Evolutionary conservation across 1,284 basidiomycete species (phyloP), one percentile per base, ranked within the genome.

Genomic region (Ustilago trichophora): DNA sequence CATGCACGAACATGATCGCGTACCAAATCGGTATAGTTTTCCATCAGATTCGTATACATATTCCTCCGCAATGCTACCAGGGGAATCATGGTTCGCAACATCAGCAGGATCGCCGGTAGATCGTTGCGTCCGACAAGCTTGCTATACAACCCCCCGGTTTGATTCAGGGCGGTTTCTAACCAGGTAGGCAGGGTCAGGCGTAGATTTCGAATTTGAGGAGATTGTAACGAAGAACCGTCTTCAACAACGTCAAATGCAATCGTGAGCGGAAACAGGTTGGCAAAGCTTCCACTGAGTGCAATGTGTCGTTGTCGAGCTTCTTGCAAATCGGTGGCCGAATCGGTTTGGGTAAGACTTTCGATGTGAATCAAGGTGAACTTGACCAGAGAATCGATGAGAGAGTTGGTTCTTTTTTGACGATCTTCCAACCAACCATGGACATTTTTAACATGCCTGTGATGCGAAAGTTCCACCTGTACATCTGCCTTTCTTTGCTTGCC

Each of bases 41-140:
- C 41, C 58, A 68, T 58, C 3, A 68, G 15, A 3, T 34, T 22
- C 2, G 49, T 57, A 24, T 46, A 68, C 15, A 62, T 9, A 19
- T 53, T 62, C 0, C 65, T n/a, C 0, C 65, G 35, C 1, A 68
- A 24, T n/a, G 58, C 36, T n/a, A 53, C 3, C 8, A 68, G 27
- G 1, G 65, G 58, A 2, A 68, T 16, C 45, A 62, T 45, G 1
- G 58, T 68, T 3, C 65, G 58, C 5, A 68, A 35, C 57, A 60
- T 68, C 16, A 68, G 25, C 33, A 68, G 26, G 3, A 68, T 37
- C 4, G 54, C 35, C 3, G 58, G 65, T 6, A 68, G 46, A 38
- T 68, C 65, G 31, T 57, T 57, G 3, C 58, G 31, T 15, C 11
- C 1, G 4, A 51, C 0, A 3, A 62, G 27, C 15, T 33, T 37